Base-by-base conservation (phyloP, 768 basidiomycete genomes). In the Mycena venus region DNA sequence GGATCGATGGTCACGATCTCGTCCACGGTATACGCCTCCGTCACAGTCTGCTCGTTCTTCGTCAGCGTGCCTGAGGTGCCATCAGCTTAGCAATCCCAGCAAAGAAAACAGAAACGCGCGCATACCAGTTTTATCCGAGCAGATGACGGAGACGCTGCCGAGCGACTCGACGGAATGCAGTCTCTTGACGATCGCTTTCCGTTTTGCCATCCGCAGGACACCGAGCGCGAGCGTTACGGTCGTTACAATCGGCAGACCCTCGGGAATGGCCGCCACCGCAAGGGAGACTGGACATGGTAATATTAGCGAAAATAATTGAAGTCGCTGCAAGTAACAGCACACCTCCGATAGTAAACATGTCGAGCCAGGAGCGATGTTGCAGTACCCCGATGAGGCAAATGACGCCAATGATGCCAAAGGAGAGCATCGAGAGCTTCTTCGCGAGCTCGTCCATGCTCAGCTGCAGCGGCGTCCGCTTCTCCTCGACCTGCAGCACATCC, bases 341-440 rank as follows among this genome's bases (percentile, higher is more conserved):
- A 97, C 97, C 97, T 87, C 97, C 97, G 74, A 99, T 99, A 11
- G 97, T 99, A 81, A 99, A 99, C 98, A 99, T 99, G 58, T 98
- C 97, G 14, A 99, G 85, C 97, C 96, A 98, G 12, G 94, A 90
- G 23, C 98, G 88, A 44, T 91, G 86, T 80, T 99, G 97, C 74
- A 93, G 84, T 19, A 97, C 91, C 10, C 97, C 98, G 74, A 99
- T 93, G 64, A 99, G 83, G 83, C 95, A 95, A 61, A 99, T 99
- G 40, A 98, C 82, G 6, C 97, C 97, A 75, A 99, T 99, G 61
- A 99, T 89, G n/a, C 91, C 94, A 76, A 99, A 99, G 4, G 97
- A 98, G 72, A 97, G 80, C 31, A 96, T 85, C 1, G 97, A 98
- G 2, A 99, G 89, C 74, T 95, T 95, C 83, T 96, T 94, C 1